phyloP scores from a whole-genome alignment of 805 yeast genomes.

The Monosporozyma yasuniensis region DNA sequence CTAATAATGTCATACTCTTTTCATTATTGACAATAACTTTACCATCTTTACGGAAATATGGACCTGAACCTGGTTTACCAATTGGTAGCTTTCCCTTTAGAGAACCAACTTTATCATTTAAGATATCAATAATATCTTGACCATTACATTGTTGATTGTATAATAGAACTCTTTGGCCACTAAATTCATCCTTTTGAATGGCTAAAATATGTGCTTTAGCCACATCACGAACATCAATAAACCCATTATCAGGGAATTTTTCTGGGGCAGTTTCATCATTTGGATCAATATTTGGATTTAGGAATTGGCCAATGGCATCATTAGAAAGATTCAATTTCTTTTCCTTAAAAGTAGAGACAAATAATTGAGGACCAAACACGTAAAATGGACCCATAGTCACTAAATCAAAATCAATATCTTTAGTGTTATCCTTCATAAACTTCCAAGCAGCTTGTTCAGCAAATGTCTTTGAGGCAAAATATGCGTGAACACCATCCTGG shows the following conservation, averaged over 20 bases:
- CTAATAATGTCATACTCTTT: constrained; percentile 16
- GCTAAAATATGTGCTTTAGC: constrained; percentile 50
- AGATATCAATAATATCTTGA: constrained; percentile 24
- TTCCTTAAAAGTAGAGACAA: constrained; percentile 30
- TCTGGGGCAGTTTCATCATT: constrained; percentile 13
- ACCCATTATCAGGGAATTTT: constrained; percentile 18
- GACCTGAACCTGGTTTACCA: constrained; percentile 30
- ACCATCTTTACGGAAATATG: not conserved
- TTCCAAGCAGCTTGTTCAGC: constrained; percentile 58
- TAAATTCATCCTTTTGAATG: constrained; percentile 32
- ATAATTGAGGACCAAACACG: constrained; percentile 46
- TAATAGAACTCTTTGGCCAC: constrained; percentile 30
- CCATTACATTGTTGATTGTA: constrained; percentile 19
- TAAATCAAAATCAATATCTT: constrained; percentile 34
- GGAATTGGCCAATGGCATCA: constrained; percentile 26
- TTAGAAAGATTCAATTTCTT: constrained; percentile 33
- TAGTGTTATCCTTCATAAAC: constrained; percentile 33
- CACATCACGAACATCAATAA: constrained; percentile 54
- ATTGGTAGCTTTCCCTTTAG: constrained; percentile 37
- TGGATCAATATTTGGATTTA: constrained; percentile 23
- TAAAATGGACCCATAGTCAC: constrained; percentile 36
- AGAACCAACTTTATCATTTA: constrained; percentile 35
- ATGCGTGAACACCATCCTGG: constrained; percentile 20
- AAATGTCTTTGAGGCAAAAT: constrained; percentile 37
- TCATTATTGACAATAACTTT: constrained; percentile 11